Conservation (phyloP, 257 asterid species). For the Mitragyna speciosa region DNA sequence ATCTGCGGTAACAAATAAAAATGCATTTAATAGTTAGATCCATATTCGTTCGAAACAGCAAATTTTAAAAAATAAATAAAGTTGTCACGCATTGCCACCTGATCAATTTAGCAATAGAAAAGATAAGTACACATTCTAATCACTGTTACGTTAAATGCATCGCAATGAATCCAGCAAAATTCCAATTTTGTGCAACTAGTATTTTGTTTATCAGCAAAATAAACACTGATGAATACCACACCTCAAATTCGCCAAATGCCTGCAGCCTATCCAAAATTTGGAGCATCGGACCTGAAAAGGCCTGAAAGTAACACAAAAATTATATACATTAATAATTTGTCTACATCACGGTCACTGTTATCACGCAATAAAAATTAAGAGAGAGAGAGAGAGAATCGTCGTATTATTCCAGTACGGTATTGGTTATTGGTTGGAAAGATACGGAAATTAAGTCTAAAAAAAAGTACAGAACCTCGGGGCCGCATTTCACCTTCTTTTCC, state of each 20-base stretch:
- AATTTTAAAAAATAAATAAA: background rate
- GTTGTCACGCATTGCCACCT: background rate
- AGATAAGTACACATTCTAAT: too few species aligned
- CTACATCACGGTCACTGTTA: background rate
- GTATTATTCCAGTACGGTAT: background rate
- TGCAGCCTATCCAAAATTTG: slow-evolving; percentile 87
- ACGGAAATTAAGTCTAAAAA: slow-evolving; percentile 32
- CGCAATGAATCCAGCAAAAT: too few species aligned
- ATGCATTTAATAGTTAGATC: background rate
- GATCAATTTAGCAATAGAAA: background rate
- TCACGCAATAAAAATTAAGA: background rate
- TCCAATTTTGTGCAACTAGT: background rate
- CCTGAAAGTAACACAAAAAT: slow-evolving; percentile 33
- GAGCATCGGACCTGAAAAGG: slow-evolving; percentile 78
- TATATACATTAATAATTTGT: background rate
- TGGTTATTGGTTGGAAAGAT: slow-evolving; percentile 6
- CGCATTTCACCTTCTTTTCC: slow-evolving; percentile 99
- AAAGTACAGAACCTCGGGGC: slow-evolving; percentile 80
- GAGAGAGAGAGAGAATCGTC: background rate
- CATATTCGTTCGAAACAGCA: background rate
- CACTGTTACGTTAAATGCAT: background rate
- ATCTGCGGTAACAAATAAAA: slow-evolving; percentile 43
- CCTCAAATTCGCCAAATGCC: slow-evolving; percentile 93
- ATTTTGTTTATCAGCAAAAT: background rate
- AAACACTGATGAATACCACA: slow-evolving; percentile 5